These are phyloP conservation scores for Pyricularia grisea DNA, from an alignment of 2,329 filamentous ascomycete genomes.

Conservation along the genomic window DNA sequence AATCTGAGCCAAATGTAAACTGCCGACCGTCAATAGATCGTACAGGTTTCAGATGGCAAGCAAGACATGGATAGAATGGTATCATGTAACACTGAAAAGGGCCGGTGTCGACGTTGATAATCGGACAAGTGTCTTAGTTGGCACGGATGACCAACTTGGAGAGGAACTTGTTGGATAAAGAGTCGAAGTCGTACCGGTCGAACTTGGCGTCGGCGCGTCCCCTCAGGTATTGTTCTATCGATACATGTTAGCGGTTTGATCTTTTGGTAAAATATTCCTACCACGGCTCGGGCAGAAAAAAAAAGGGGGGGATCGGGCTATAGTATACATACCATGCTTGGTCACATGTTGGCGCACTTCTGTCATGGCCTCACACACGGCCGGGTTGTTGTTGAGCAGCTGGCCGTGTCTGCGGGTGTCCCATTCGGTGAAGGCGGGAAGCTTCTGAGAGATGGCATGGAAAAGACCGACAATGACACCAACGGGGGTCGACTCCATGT, in stretches of 20 bases:
- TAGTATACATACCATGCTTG: slow-evolving; percentile 69
- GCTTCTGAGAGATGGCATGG: slow-evolving; percentile 95
- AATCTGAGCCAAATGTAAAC: not conserved
- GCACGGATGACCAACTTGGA: slow-evolving; percentile 94
- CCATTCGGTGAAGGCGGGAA: slow-evolving; percentile 89
- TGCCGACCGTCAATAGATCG: not conserved
- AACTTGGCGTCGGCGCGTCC: slow-evolving; percentile 73
- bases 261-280: not conserved
- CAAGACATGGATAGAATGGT: not conserved
- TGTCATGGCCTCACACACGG: slow-evolving; percentile 92
- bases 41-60: not conserved
- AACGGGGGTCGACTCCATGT: slow-evolving; percentile 94
- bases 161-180: slow-evolving; percentile 91
- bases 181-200: slow-evolving; percentile 88
- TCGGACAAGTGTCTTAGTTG: slow-evolving; percentile 47
- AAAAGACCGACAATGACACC: slow-evolving; percentile 95
- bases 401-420: slow-evolving; percentile 87
- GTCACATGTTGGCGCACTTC: slow-evolving; percentile 88
- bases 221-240: slow-evolving; percentile 74
- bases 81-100: not conserved
- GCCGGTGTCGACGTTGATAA: not conserved
- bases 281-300: not conserved
- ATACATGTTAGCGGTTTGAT: slow-evolving; percentile 28
- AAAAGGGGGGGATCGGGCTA: not conserved
- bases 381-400: slow-evolving; percentile 79